phyloP scores from a whole-genome alignment of 345 rosid species.

The Turnera subulata region DNA sequence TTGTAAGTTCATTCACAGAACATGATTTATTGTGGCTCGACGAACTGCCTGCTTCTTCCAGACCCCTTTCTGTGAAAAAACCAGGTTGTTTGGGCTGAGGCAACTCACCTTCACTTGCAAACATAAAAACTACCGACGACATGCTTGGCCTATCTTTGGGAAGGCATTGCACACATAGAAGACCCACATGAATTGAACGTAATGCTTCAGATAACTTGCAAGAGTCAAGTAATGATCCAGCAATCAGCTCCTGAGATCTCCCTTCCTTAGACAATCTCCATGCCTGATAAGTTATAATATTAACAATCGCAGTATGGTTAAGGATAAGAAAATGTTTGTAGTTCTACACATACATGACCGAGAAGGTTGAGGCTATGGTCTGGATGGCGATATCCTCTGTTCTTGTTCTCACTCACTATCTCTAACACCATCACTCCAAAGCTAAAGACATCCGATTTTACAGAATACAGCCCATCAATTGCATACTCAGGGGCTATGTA shows the following conservation, averaged over 20 bases:
- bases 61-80: constrained; percentile 19
- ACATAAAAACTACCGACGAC: constrained; percentile 34
- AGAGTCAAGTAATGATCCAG: not conserved
- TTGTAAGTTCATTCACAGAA: not conserved
- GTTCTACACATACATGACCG: constrained; percentile 12
- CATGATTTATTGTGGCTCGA: constrained; percentile 15
- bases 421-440: constrained; percentile 15
- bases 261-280: constrained; percentile 32
- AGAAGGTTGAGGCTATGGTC: constrained; percentile 13
- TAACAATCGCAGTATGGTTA: not conserved
- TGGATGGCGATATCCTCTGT: constrained; percentile 5
- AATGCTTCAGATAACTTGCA: constrained; percentile 18
- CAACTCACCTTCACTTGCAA: constrained; percentile 15
- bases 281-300: constrained; percentile 19
- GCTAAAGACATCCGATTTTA: constrained; percentile 21
- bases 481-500: constrained; percentile 21
- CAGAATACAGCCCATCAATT: constrained; percentile 11
- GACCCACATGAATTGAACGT: constrained; percentile 36
- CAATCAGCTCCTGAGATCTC: constrained; percentile 19
- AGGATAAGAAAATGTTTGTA: not conserved
- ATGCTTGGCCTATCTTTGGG: constrained; percentile 40
- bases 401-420: constrained; percentile 9
- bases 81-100: constrained; percentile 36
- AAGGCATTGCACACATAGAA: constrained; percentile 38
- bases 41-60: constrained; percentile 10